Evolutionary conservation across 2,329 filamentous ascomycete species (phyloP).

Genomic region (Alternaria ethzedia): DNA sequence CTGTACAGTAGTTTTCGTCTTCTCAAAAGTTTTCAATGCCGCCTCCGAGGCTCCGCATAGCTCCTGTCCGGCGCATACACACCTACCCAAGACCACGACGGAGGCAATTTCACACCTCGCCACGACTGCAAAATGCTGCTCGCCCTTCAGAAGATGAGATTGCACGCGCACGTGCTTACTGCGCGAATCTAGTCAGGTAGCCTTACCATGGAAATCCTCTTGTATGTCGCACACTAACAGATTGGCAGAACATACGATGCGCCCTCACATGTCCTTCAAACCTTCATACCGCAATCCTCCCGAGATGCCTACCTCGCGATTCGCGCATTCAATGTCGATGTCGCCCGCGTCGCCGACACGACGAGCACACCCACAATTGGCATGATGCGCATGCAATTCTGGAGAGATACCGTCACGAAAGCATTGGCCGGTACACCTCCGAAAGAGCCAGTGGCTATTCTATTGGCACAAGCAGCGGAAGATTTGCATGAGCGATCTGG

Average conservation of each 20-base stretch:
- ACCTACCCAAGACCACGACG: slow-evolving; percentile 2
- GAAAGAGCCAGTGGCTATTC: slow-evolving; percentile 87
- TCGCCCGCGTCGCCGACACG: slow-evolving; percentile 86
- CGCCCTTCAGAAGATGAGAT: slow-evolving; percentile 55
- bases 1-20: neutral
- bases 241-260: slow-evolving; percentile 78
- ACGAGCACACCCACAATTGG: slow-evolving; percentile 89
- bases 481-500: slow-evolving; percentile 58
- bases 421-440: slow-evolving; percentile 80
- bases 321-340: slow-evolving; percentile 89
- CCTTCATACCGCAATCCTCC: slow-evolving; percentile 77
- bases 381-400: slow-evolving; percentile 91
- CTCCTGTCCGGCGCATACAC: slow-evolving; percentile 24
- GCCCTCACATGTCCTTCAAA: slow-evolving; percentile 83
- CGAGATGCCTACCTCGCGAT: slow-evolving; percentile 88
- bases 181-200: slow-evolving; percentile 64
- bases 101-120: slow-evolving; percentile 33
- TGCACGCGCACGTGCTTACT: slow-evolving; percentile 63
- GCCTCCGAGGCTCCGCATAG: slow-evolving; percentile 24
- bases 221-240: neutral
- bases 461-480: slow-evolving; percentile 75
- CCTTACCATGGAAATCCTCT: neutral
- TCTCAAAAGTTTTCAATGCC: slow-evolving; percentile 32
- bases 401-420: slow-evolving; percentile 82
- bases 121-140: slow-evolving; percentile 25